Base-by-base conservation (phyloP, 768 basidiomycete species). In the Boletus tomentosulus region DNA sequence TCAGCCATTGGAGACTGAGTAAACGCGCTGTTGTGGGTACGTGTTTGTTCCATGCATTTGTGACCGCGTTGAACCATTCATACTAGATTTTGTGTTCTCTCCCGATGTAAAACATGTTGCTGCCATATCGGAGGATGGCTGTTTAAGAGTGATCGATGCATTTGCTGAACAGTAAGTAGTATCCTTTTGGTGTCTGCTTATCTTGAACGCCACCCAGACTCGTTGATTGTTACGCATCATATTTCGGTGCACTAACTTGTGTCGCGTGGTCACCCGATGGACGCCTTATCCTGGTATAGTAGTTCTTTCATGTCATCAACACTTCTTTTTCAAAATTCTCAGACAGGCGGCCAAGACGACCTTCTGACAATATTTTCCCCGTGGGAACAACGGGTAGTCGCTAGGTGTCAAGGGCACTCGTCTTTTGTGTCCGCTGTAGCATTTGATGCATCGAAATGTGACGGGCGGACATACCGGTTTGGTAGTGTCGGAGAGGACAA, bases 301-400 rank as follows among this genome's bases (percentile, higher is more conserved):
- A 25, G 35, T 51, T 48, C 16, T 11, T 56, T 51, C 22, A 11
- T 38, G 3, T 49, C 22, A 45, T 34, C 12, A 24, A 13, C 24
- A n/a, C 50, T 43, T 55, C 33, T 45, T 31, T 41, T 39, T 46
- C 11, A 43, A 43, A 53, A 56, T 47, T 37, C 54, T 19, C 61
- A 94, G 90, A 92, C 92, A 2, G 97, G 95, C 12, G 97, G 97
- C 0, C 95, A 99, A 75, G 97, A 99, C 64, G 97, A 99, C 65
- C 78, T 98, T 10, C 73, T 97, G 51, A 96, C 95, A 4, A 89
- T 99, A 55, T 92, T 92, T 68, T 94, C 95, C 0, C 93, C 94
- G 1, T 89, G 87, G 81, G 97, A 98, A 67, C 88, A 92, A 66
- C 84, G 95, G 3, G 85, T 98, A 6, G 84, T 99, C 10, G 97